A percentile compares a stretch with the other conserved stretches of the same genome.
phyloP scores from a whole-genome alignment of 805 yeast species.

The Torulaspora gathmanii region DNA sequence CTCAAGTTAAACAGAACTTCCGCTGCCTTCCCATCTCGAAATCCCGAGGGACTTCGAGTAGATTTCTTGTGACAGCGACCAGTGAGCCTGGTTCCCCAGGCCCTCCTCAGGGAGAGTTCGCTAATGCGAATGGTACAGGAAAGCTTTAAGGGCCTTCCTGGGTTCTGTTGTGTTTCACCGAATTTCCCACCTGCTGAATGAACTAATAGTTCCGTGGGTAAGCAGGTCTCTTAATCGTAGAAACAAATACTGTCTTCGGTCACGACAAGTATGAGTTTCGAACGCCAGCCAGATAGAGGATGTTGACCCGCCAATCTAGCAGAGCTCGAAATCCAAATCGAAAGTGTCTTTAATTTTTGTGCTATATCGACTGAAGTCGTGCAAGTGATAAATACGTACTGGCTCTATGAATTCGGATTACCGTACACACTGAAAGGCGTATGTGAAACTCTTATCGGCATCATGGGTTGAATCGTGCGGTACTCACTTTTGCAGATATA shows the following conservation, averaged over 20 bases:
- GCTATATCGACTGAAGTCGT: background rate
- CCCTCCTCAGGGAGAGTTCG: constrained; percentile 23
- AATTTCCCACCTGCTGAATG: constrained; percentile 37
- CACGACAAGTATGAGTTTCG: constrained; percentile 14
- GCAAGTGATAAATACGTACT: background rate
- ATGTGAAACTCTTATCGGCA: too few relatives aligned
- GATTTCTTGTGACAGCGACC: constrained; percentile 35
- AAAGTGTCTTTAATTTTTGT: background rate
- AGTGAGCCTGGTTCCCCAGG: constrained; percentile 23
- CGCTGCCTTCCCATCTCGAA: constrained; percentile 31
- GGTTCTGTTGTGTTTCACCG: constrained; percentile 35
- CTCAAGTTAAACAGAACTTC: constrained; percentile 31
- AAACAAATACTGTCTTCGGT: constrained; percentile 21
- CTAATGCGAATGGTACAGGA: background rate
- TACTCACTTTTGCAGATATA: too few relatives aligned
- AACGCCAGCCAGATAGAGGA: constrained; percentile 8
- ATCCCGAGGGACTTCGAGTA: constrained; percentile 11
- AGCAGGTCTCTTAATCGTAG: constrained; percentile 32
- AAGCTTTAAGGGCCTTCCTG: background rate
- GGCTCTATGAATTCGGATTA: too few relatives aligned
- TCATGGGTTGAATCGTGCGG: too few relatives aligned
- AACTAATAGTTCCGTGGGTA: constrained; percentile 8
- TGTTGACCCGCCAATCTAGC: background rate
- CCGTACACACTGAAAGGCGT: too few relatives aligned
- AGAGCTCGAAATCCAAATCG: constrained; percentile 2